phyloP scores from a whole-genome alignment of 345 rosid genomes.

The Passiflora organensis region DNA sequence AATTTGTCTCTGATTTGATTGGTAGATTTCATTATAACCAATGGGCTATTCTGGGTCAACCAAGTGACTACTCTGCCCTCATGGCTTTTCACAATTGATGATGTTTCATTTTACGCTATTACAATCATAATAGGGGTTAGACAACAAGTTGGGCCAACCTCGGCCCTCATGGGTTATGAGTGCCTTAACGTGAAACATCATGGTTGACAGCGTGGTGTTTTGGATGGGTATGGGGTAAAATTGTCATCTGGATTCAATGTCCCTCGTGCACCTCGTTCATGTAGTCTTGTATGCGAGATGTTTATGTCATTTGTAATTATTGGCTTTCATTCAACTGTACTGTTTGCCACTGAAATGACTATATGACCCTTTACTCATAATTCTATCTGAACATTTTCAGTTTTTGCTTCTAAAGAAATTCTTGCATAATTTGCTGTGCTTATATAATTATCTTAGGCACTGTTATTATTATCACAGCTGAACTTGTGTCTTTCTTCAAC shows the following conservation, averaged over 20 bases:
- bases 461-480: too few species aligned
- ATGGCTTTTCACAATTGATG: conserved; percentile 10
- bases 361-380: conserved; percentile 18
- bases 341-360: conserved; percentile 20
- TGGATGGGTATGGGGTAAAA: conserved; percentile 30
- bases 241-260: conserved; percentile 2
- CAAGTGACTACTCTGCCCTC: neutral
- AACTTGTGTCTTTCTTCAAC: conserved; percentile 2
- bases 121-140: conserved; percentile 34
- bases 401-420: neutral
- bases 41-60: neutral
- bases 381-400: too few species aligned
- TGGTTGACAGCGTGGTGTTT: conserved; percentile 32
- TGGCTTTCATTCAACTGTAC: conserved; percentile 20
- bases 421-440: conserved; percentile 3
- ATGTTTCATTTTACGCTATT: conserved; percentile 29
- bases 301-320: conserved; percentile 24
- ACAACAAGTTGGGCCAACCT: conserved; percentile 50
- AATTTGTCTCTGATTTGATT: neutral
- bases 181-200: conserved; percentile 48
- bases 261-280: conserved; percentile 27
- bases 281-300: conserved; percentile 18
- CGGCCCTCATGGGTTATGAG: conserved; percentile 44
- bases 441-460: too few species aligned
- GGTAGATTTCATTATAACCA: conserved; percentile 5